Percentiles rank a stretch among this genome's conserved stretches.
phyloP scores from a whole-genome alignment of 441 rosid genomes.

The Eutrema salsugineum region DNA sequence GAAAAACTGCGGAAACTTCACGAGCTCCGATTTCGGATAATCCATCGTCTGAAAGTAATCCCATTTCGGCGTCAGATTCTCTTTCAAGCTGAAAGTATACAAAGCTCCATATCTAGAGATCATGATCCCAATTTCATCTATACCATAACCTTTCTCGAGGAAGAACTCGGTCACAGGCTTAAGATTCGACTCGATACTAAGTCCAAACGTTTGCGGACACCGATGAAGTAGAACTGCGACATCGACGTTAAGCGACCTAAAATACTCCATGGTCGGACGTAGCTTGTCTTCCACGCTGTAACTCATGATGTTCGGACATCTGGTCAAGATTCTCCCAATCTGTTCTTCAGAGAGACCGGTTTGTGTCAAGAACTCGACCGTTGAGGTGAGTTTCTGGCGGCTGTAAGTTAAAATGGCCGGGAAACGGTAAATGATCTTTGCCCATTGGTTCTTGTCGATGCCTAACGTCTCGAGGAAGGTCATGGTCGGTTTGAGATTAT shows the following conservation, averaged over 20 bases:
- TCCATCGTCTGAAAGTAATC: slow-evolving; percentile 79
- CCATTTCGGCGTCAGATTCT: slow-evolving; percentile 68
- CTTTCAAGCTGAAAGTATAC: slow-evolving; percentile 63
- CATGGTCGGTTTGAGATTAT: slow-evolving; percentile 72
- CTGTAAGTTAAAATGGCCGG: slow-evolving; percentile 71
- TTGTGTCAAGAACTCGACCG: slow-evolving; percentile 59
- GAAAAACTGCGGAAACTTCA: slow-evolving; percentile 75
- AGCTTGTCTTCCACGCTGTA: slow-evolving; percentile 72
- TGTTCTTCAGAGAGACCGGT: slow-evolving; percentile 53
- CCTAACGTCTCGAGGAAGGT: slow-evolving; percentile 61
- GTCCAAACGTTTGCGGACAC: slow-evolving; percentile 63
- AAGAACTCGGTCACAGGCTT: slow-evolving; percentile 70
- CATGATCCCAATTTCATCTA: slow-evolving; percentile 60
- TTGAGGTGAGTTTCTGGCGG: slow-evolving; percentile 53
- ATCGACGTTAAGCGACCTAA: slow-evolving; percentile 54
- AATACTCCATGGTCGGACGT: slow-evolving; percentile 62
- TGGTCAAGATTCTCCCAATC: slow-evolving; percentile 61
- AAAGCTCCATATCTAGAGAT: slow-evolving; percentile 64
- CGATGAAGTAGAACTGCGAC: slow-evolving; percentile 57
- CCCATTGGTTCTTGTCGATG: slow-evolving; percentile 70
- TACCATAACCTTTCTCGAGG: slow-evolving; percentile 50
- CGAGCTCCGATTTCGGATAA: slow-evolving; percentile 60
- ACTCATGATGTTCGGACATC: slow-evolving; percentile 61
- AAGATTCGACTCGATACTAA: slow-evolving; percentile 65
- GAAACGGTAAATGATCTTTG: slow-evolving; percentile 64